These are phyloP conservation scores for Penstemon newberryi DNA, from an alignment of 257 asterid species.

Conservation along the genomic window DNA sequence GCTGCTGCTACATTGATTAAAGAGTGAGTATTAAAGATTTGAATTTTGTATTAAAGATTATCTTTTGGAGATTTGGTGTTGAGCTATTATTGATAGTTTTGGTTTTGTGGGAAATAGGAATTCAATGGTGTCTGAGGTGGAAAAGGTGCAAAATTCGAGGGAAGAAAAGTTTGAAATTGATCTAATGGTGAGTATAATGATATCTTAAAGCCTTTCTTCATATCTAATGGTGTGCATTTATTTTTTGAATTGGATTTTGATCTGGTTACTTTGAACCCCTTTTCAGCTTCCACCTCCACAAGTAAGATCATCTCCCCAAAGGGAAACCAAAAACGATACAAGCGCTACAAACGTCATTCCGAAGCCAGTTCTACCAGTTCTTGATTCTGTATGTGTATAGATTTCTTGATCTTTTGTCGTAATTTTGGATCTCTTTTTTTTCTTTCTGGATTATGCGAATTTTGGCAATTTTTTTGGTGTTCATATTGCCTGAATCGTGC, in stretches of 20 bases:
- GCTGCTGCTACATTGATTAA: constrained; percentile 34
- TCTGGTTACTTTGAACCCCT: constrained; percentile 16
- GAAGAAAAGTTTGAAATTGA: constrained; percentile 87
- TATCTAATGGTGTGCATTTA: neutral
- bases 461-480: constrained; percentile 9
- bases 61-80: neutral
- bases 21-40: constrained; percentile 48
- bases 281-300: constrained; percentile 90
- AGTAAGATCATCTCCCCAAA: constrained; percentile 52
- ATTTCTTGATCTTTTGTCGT: neutral
- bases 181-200: constrained; percentile 74
- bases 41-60: neutral
- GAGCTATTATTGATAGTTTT: constrained; percentile 1
- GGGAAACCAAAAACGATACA: constrained; percentile 41
- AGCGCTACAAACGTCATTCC: constrained; percentile 37
- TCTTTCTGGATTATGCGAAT: constrained; percentile 6
- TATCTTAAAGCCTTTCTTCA: no score
- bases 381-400: constrained; percentile 44
- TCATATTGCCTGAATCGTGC: constrained; percentile 20
- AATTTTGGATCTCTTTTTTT: neutral
- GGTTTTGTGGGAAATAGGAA: constrained; percentile 39
- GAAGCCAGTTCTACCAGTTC: constrained; percentile 43
- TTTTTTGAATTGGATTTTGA: constrained; percentile 8
- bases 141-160: constrained; percentile 32
- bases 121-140: constrained; percentile 38